Conservation (phyloP, 2,329 filamentous ascomycete species). For the Ophiosphaerella narmari region DNA sequence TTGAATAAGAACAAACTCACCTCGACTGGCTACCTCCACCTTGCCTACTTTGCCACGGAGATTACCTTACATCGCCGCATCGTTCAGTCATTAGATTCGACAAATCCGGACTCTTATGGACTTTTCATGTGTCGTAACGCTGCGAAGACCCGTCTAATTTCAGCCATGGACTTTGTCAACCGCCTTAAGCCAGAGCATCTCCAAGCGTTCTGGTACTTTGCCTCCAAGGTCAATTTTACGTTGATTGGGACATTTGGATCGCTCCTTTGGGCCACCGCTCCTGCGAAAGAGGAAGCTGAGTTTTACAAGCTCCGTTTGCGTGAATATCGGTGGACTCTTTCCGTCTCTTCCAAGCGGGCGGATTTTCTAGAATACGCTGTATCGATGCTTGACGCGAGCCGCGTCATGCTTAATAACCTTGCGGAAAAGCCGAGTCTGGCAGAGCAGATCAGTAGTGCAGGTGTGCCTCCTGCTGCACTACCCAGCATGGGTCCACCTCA, state of each 20-base stretch:
- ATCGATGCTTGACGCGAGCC: constrained; percentile 51
- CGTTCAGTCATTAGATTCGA: constrained; percentile 72
- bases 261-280: constrained; percentile 85
- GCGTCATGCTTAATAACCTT: constrained; percentile 51
- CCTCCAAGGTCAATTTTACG: constrained; percentile 87
- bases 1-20: constrained; percentile 48
- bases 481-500: constrained; percentile 25
- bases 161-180: constrained; percentile 97
- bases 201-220: constrained; percentile 91
- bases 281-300: constrained; percentile 84
- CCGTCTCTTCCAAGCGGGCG: constrained; percentile 77
- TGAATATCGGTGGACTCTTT: constrained; percentile 93
- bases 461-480: constrained; percentile 41
- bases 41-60: constrained; percentile 92
- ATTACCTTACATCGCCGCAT: constrained; percentile 92
- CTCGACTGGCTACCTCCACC: constrained; percentile 70
- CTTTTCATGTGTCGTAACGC: constrained; percentile 91
- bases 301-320: constrained; percentile 86
- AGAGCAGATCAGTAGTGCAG: constrained; percentile 44
- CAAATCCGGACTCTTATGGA: constrained; percentile 73
- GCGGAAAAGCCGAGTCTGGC: constrained; percentile 50
- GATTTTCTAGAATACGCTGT: constrained; percentile 54
- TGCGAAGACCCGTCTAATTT: constrained; percentile 91
- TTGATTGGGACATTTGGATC: constrained; percentile 93
- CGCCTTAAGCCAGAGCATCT: constrained; percentile 84